These are phyloP conservation scores for Pochonia chlamydosporia DNA, from an alignment of 2,329 filamentous ascomycete species.

Conservation along the genomic window DNA sequence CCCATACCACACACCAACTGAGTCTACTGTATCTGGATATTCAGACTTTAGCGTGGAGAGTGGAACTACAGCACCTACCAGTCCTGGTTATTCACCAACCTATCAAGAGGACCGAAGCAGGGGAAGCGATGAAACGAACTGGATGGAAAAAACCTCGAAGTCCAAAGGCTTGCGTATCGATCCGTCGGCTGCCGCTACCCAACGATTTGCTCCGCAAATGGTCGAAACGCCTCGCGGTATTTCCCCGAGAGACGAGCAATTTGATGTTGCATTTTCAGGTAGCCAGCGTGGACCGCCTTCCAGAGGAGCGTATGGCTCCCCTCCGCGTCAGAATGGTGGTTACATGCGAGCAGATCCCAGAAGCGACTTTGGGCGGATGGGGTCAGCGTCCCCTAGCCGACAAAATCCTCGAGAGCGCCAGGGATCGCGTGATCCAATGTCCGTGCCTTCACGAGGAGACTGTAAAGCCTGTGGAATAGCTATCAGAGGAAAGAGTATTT, in stretches of 20 bases:
- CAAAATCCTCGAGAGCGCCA: constrained; percentile 16
- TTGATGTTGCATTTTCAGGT: constrained; percentile 4
- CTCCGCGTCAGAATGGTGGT: constrained; percentile 2
- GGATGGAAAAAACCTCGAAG: constrained; percentile 35
- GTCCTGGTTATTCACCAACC: constrained; percentile 25
- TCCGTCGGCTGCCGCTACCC: constrained; percentile 20
- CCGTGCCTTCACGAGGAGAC: constrained; percentile 55
- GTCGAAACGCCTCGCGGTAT: constrained; percentile 22
- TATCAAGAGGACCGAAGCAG: constrained; percentile 40
- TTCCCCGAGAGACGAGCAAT: constrained; percentile 16
- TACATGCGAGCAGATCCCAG: neutral
- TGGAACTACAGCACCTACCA: constrained; percentile 55
- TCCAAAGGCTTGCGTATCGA: constrained; percentile 28
- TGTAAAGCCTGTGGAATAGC: constrained; percentile 76
- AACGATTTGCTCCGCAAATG: constrained; percentile 17
- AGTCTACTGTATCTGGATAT: constrained; percentile 59
- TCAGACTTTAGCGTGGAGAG: constrained; percentile 55
- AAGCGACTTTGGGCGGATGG: neutral
- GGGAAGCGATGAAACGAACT: constrained; percentile 51
- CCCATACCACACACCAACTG: constrained; percentile 57
- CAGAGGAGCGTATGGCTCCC: constrained; percentile 7
- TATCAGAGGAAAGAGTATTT: constrained; percentile 88
- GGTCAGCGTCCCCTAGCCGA: neutral
- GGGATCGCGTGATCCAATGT: constrained; percentile 33
- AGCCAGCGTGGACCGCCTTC: neutral